Percentiles rank a stretch among this genome's conserved stretches.
These are phyloP conservation scores for Solanum appendiculatum DNA, from an alignment of 257 asterid species.

Conservation along the genomic window DNA sequence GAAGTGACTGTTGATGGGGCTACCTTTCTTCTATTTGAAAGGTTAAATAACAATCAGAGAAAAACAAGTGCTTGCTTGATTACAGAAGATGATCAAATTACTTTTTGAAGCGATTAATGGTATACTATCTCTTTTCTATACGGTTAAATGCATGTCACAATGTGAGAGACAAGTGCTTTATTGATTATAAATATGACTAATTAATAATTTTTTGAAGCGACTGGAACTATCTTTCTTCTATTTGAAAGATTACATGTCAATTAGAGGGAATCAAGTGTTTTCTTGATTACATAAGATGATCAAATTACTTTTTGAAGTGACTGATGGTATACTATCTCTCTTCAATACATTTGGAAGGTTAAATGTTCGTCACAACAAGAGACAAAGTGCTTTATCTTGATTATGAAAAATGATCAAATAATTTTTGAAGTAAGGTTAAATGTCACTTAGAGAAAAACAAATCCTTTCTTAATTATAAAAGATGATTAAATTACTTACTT, in stretches of 20 bases:
- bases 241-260: neutral
- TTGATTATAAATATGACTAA: neutral
- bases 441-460: no score
- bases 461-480: no score
- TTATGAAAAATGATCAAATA: neutral
- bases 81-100: neutral
- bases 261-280: neutral
- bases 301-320: neutral
- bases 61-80: neutral
- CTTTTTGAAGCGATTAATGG: neutral
- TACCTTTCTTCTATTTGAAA: no score
- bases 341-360: neutral
- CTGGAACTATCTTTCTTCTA: no score
- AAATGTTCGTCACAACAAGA: no score
- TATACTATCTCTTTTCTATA: no score
- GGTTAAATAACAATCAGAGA: no score
- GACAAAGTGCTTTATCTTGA: no score
- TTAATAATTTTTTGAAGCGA: neutral
- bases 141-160: neutral
- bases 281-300: neutral
- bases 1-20: neutral
- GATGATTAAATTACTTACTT: no score
- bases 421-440: no score
- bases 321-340: neutral
- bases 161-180: neutral